These are phyloP conservation scores for Ascoidea rubescens DNA, from an alignment of 805 yeast species.

Conservation along the genomic window DNA sequence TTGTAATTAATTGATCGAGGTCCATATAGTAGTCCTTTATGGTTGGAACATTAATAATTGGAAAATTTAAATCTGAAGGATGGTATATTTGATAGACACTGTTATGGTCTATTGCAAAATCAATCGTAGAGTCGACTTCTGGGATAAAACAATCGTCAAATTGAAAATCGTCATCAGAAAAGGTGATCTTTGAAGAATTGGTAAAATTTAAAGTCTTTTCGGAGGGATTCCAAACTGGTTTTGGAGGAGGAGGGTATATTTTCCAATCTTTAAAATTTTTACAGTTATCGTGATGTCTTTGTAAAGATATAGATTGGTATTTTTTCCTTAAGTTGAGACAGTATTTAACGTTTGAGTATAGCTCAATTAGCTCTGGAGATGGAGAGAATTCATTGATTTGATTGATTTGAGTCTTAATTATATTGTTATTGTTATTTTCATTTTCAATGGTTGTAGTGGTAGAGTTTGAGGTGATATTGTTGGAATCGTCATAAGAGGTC, in stretches of 20 bases:
- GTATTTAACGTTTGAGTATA: slow-evolving; percentile 44
- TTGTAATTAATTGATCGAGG: slow-evolving; percentile 53
- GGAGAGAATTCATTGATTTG: slow-evolving; percentile 40
- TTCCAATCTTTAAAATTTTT: slow-evolving; percentile 64
- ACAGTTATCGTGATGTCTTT: slow-evolving; percentile 68
- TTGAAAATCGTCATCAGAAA: slow-evolving; percentile 36
- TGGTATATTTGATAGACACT: slow-evolving; percentile 59
- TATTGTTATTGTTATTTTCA: slow-evolving; percentile 11
- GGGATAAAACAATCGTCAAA: slow-evolving; percentile 45
- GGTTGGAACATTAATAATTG: slow-evolving; percentile 57
- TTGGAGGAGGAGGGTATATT: slow-evolving; percentile 89
- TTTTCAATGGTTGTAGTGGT: slow-evolving; percentile 15
- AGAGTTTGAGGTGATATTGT: slow-evolving; percentile 13
- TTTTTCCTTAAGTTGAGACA: slow-evolving; percentile 67
- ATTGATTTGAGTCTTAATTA: slow-evolving; percentile 31
- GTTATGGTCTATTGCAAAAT: slow-evolving; percentile 36
- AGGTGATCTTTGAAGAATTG: slow-evolving; percentile 30
- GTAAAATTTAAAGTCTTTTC: slow-evolving; percentile 31
- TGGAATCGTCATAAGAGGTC: slow-evolving; percentile 3
- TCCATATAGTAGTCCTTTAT: slow-evolving; percentile 78
- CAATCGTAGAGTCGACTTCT: slow-evolving; percentile 23
- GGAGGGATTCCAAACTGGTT: slow-evolving; percentile 65
- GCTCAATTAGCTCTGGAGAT: slow-evolving; percentile 50
- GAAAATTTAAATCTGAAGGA: slow-evolving; percentile 6
- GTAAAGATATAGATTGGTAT: slow-evolving; percentile 60